These are phyloP conservation scores for Populus simonii DNA, from an alignment of 345 rosid genomes.

Conservation along the genomic window DNA sequence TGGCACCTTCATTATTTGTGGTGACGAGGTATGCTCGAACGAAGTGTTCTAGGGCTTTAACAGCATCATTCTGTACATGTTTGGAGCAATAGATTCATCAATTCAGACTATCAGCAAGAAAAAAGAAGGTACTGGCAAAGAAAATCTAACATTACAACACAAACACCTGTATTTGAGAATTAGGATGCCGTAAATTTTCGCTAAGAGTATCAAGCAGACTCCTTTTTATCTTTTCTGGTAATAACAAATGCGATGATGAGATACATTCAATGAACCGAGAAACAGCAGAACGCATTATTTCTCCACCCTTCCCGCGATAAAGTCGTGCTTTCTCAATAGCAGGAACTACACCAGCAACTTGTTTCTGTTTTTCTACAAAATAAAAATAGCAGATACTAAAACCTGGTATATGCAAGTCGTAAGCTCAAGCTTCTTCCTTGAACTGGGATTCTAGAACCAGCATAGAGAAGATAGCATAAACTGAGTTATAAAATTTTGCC, in stretches of 20 bases:
- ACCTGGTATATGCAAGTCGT: background rate
- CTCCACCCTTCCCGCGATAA: constrained; percentile 98
- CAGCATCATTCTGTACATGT: constrained; percentile 63
- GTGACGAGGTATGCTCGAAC: constrained; percentile 50
- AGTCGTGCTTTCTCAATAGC: constrained; percentile 97
- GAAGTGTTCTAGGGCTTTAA: constrained; percentile 67
- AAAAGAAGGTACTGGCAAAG: constrained; percentile 6
- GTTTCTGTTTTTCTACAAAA: constrained; percentile 63
- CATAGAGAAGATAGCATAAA: background rate
- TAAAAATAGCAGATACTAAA: background rate
- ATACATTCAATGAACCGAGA: constrained; percentile 86
- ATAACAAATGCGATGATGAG: constrained; percentile 50
- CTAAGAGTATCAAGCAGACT: constrained; percentile 69
- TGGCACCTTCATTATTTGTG: constrained; percentile 30
- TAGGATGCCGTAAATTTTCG: constrained; percentile 92
- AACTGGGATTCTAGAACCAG: constrained; percentile 2
- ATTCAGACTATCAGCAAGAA: constrained; percentile 2
- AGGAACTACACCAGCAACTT: constrained; percentile 71
- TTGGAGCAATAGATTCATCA: background rate
- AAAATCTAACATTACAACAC: constrained; percentile 21
- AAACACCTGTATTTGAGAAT: constrained; percentile 86
- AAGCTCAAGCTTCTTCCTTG: background rate
- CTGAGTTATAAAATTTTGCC: background rate
- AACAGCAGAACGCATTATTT: constrained; percentile 95
- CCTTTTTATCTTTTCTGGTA: constrained; percentile 65